Conservation (phyloP, 768 basidiomycete genomes). For the Rhodocollybia butyracea region DNA sequence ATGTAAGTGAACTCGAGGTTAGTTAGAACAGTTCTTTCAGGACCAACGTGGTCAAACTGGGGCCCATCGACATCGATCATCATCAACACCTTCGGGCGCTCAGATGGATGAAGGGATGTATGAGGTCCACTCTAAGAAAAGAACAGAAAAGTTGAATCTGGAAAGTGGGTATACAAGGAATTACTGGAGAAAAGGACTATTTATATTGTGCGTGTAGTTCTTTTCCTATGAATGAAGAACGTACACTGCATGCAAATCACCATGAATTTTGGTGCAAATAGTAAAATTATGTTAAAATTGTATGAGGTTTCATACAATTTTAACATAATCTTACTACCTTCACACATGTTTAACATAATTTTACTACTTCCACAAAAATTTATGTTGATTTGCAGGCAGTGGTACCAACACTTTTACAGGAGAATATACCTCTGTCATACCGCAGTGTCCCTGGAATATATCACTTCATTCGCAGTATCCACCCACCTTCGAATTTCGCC, state of each 20-base stretch:
- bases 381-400: too few relatives aligned
- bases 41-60: conserved; percentile 37
- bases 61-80: too few relatives aligned
- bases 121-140: conserved; percentile 58
- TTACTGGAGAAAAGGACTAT: conserved; percentile 60
- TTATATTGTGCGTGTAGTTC: conserved; percentile 55
- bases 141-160: conserved; percentile 21
- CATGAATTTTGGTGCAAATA: too few relatives aligned
- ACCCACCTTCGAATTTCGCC: neutral
- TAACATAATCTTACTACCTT: too few relatives aligned
- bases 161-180: conserved; percentile 25
- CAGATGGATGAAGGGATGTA: conserved; percentile 49
- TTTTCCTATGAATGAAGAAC: neutral
- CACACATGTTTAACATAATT: too few relatives aligned
- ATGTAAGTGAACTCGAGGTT: conserved; percentile 60
- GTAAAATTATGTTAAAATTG: too few relatives aligned
- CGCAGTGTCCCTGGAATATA: conserved; percentile 49
- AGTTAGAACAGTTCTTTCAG: conserved; percentile 55
- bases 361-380: too few relatives aligned
- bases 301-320: too few relatives aligned
- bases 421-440: conserved; percentile 60
- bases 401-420: conserved; percentile 37
- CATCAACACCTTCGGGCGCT: conserved; percentile 18
- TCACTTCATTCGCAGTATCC: conserved; percentile 33
- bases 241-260: too few relatives aligned